Base-by-base conservation (phyloP, 2,329 filamentous ascomycete genomes). In the Aspergillus fischeri region DNA sequence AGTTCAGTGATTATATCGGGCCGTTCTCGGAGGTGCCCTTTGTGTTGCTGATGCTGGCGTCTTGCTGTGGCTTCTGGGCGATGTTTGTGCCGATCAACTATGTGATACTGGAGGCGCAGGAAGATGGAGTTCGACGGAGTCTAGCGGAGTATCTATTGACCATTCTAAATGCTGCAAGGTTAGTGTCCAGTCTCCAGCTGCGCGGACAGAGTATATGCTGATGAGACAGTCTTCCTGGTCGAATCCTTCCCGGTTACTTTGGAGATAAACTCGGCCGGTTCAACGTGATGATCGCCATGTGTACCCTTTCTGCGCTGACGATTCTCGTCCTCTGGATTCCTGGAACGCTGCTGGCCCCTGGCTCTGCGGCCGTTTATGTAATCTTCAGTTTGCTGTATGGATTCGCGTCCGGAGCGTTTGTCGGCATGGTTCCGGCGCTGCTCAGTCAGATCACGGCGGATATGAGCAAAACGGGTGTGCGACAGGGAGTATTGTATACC, bases 401-500 rank as follows among this genome's bases (percentile, higher is more conserved):
- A 11, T 89, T 90, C 67, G 80, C 81, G 7, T 86, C 83, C 0
- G 88, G 88, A 10, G 83, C 83, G 4, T 87, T 86, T 65, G 81
- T 88, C 45, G 81, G 82, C 1, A 73, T 90, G 38, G 77, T 78
- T 0, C 85, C 88, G 0, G 80, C 86, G 0, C 74, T 88, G n/a
- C 77, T 91, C 27, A 86, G 86, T 4, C 86, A 91, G 65, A 87
- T 91, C 58, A 85, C 83, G 2, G 32, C 53, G 41, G 85, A 88
- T 45, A 81, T 90, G 38, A 78, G 82, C 44, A 80, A 89, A 69
- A 86, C 91, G 48, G 89, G 88, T 21, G 81, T 85, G 1, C 78
- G 88, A 3, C 84, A 80, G 2, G 89, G 89, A 0, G 79, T 81
- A 0, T 77, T 84, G n/a, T 88, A 87, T 67, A 81, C 83, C 20